These are phyloP conservation scores for Phaffia tasmanica DNA, from an alignment of 768 basidiomycete genomes.

Conservation along the genomic window DNA sequence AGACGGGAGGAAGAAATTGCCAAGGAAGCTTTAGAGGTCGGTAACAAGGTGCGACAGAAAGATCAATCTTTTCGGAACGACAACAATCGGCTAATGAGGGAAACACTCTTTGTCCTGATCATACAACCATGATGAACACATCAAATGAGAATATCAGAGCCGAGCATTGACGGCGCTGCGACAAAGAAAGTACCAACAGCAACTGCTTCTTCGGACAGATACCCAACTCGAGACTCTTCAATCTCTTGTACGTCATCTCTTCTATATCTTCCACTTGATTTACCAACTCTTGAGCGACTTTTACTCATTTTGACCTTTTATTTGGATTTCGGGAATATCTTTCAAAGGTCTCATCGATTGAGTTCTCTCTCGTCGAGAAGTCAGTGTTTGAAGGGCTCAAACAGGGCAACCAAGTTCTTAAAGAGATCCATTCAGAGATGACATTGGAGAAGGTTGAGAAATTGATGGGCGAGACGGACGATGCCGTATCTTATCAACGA, in stretches of 20 bases:
- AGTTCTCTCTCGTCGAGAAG: constrained; percentile 87
- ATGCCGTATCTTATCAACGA: constrained; percentile 81
- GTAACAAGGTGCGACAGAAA: constrained; percentile 53
- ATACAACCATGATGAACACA: too few species aligned
- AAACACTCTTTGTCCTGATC: background rate
- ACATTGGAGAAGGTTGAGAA: constrained; percentile 86
- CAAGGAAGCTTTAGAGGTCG: constrained; percentile 62
- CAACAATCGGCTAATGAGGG: background rate
- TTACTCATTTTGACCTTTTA: background rate
- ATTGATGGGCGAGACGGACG: constrained; percentile 80
- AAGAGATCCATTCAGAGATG: constrained; percentile 89
- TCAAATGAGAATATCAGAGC: constrained; percentile 25
- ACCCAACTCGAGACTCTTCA: constrained; percentile 77
- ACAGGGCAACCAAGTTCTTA: constrained; percentile 85
- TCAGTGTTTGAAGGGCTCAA: constrained; percentile 84
- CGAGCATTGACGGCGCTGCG: constrained; percentile 78
- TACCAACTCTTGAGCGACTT: background rate
- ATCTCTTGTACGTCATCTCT: constrained; percentile 53
- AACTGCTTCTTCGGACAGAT: constrained; percentile 76
- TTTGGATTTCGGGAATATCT: background rate
- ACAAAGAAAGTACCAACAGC: constrained; percentile 86
- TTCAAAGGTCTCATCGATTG: constrained; percentile 79
- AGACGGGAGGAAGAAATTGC: constrained; percentile 85
- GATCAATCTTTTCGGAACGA: background rate
- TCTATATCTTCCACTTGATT: background rate